phyloP scores from a whole-genome alignment of 371 early-diverging fungal genomes.

The Syncephalastrum contaminatum region DNA sequence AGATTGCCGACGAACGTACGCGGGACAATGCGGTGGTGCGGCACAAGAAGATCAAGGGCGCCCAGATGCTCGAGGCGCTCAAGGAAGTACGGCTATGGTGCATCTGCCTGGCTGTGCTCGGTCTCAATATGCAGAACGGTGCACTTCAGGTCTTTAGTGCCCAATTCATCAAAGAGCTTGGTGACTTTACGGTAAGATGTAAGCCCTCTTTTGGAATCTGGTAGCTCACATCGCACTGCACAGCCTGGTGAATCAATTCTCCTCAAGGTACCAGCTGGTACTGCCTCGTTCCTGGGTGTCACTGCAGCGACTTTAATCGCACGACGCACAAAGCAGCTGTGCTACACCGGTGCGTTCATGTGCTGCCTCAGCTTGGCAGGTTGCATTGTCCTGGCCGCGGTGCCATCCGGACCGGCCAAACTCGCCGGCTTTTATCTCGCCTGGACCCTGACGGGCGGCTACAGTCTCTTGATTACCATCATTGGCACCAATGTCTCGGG shows the following conservation, averaged over 20 bases:
- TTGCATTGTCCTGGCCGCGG: slow-evolving; percentile 5
- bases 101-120: slow-evolving; percentile 8
- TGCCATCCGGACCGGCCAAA: slow-evolving; percentile 25
- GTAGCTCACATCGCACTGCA: background rate
- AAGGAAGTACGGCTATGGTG: slow-evolving; percentile 15
- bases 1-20: slow-evolving; percentile 12
- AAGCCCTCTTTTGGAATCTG: background rate
- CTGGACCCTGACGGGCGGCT: slow-evolving; percentile 25
- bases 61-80: slow-evolving; percentile 18
- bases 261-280: slow-evolving; percentile 12
- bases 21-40: slow-evolving; percentile 18
- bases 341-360: slow-evolving; percentile 11
- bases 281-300: slow-evolving; percentile 4
- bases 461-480: slow-evolving; percentile 25
- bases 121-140: slow-evolving; percentile 17
- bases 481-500: slow-evolving; percentile 35
- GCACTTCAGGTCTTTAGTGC: slow-evolving; percentile 12
- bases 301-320: slow-evolving; percentile 8
- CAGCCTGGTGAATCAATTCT: slow-evolving; percentile 11
- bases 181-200: slow-evolving; percentile 13
- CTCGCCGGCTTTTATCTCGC: slow-evolving; percentile 31
- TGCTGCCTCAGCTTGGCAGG: slow-evolving; percentile 5
- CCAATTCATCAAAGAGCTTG: slow-evolving; percentile 12
- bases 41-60: slow-evolving; percentile 12
- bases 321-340: slow-evolving; percentile 6